Base-by-base conservation (phyloP, 1,284 basidiomycete species). In the Chondrostereum purpureum region DNA sequence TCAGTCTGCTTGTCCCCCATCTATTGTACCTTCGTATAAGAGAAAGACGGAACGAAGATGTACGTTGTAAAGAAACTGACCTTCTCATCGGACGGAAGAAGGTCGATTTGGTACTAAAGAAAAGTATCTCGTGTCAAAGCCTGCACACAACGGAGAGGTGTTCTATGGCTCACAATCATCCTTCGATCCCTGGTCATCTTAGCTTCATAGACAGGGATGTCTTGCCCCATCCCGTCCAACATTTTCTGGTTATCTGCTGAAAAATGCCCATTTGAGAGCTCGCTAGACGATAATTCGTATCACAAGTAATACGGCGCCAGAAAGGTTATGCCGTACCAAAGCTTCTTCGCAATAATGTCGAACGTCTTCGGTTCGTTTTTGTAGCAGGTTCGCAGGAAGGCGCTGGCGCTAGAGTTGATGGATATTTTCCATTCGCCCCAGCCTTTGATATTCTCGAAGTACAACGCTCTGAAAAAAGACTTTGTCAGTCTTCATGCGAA, bases 171-270 rank as follows among this genome's bases (percentile, higher is more conserved):
- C 55, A 84, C 81, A n/a, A 85, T 69, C 3, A 85, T 61, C 4
- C 82, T 68, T 16, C 69, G 61, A 54, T 83, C 79, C 0, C 70
- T 52, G 1, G 77, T 80, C 73, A 84, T 78, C 56, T 83, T 83
- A 0, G 83, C 82, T 55, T 83, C 81, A 44, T 72, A 85, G 6
- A 85, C 73, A 0, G 82, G 80, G 1, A 81, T 59, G 8, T 71
- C 72, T 5, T 61, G 61, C 22, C 64, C 58, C 0, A 63, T 48
- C 0, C 70, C 72, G 21, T 68, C 78, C 12, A 85, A 61, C n/a
- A 69, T 61, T 58, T 82, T 84, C 51, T 84, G 79, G 49, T 85
- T 85, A 50, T 83, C 78, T 5, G 69, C 68, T 0, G 81, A 83
- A 55, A 85, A 84, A 49, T 79, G 72, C 0, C 83, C 82, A 6